A percentile compares a stretch with the other conserved stretches of the same genome.
phyloP scores from a whole-genome alignment of 768 basidiomycete genomes.

The Amanita jacksonii region DNA sequence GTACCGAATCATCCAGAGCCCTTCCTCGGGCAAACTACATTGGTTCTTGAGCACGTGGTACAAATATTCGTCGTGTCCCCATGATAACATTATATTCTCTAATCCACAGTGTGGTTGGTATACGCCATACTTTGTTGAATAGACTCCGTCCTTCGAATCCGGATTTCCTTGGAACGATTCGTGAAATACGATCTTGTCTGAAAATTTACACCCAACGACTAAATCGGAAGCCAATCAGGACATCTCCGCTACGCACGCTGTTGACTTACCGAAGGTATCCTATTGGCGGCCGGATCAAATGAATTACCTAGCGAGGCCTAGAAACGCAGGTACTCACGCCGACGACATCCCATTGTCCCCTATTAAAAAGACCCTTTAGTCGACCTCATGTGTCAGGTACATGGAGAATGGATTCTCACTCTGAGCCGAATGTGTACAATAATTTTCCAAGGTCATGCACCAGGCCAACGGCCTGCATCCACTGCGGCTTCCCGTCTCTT shows the following conservation, averaged over 20 bases:
- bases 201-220: slow-evolving; percentile 69
- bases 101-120: slow-evolving; percentile 62
- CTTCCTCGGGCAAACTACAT: slow-evolving; percentile 54
- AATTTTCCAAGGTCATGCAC: slow-evolving; percentile 79
- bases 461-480: slow-evolving; percentile 75
- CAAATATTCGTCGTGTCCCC: slow-evolving; percentile 79
- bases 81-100: slow-evolving; percentile 68
- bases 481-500: slow-evolving; percentile 67
- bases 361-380: not conserved
- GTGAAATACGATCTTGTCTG: slow-evolving; percentile 61
- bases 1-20: slow-evolving; percentile 66
- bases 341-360: slow-evolving; percentile 82
- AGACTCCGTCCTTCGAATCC: slow-evolving; percentile 46
- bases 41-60: slow-evolving; percentile 60
- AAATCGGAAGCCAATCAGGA: not conserved
- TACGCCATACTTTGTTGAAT: slow-evolving; percentile 54
- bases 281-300: slow-evolving; percentile 10
- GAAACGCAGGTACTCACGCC: slow-evolving; percentile 34
- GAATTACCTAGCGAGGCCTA: not conserved
- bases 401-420: slow-evolving; percentile 15
- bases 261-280: slow-evolving; percentile 22
- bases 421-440: slow-evolving; percentile 60
- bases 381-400: not conserved
- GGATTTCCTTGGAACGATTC: slow-evolving; percentile 57
- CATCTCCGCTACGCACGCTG: too few relatives aligned